Conservation (phyloP, 2,329 filamentous ascomycete species). For the Aureobasidium sp. region DNA sequence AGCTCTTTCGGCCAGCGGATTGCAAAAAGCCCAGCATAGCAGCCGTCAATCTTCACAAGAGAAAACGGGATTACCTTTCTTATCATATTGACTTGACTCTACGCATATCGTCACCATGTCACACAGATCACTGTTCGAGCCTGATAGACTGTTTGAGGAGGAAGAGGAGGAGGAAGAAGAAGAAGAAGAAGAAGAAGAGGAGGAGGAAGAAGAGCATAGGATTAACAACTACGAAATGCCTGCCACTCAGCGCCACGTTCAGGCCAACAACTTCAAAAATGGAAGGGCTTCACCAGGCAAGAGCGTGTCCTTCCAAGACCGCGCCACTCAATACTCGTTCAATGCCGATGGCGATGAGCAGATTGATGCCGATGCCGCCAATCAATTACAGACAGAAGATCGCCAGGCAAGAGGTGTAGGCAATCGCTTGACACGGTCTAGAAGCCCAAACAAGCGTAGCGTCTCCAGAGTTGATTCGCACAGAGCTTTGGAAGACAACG, state of each 20-base stretch:
- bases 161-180: neutral
- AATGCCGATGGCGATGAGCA: slow-evolving; percentile 36
- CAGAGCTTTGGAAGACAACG: neutral
- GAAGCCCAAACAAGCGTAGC: neutral
- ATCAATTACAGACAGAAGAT: neutral
- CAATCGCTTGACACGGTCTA: neutral
- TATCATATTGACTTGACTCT: neutral
- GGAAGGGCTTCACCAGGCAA: neutral
- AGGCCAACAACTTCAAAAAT: neutral
- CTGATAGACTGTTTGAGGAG: neutral
- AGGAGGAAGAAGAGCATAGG: neutral
- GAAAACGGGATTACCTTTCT: neutral
- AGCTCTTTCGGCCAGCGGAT: neutral
- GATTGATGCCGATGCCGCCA: neutral
- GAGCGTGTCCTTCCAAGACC: neutral
- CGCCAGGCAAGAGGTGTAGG: neutral
- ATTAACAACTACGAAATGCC: neutral
- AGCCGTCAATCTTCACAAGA: neutral
- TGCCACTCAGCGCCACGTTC: neutral
- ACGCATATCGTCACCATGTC: neutral
- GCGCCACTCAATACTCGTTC: neutral
- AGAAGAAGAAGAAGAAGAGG: neutral
- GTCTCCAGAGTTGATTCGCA: neutral
- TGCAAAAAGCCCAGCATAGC: neutral
- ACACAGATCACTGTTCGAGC: neutral